Base-by-base conservation (phyloP, 2,329 filamentous ascomycete genomes). In the Stachybotrys echinatus region DNA sequence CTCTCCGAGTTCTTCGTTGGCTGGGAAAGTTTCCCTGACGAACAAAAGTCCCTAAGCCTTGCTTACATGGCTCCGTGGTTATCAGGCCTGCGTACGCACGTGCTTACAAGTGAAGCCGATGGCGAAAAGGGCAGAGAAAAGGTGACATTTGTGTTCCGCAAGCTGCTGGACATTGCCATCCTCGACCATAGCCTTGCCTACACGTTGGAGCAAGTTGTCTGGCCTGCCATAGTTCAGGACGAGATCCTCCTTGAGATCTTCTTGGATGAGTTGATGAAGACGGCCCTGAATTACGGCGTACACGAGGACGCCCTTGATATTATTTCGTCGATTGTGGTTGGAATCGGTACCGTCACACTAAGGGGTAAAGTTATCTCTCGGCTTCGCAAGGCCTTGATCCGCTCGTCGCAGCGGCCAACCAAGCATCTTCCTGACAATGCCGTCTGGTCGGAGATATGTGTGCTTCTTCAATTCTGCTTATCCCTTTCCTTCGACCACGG, bases 51-150 rank as follows among this genome's bases (percentile, higher is more conserved):
- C 1, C 62, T 87, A 21, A 85, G 83, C 55, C 71, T 88, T 23
- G 79, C 83, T 6, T 88, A 88, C 60, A 85, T 88, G 80, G 80
- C 83, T 6, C 84, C 84, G 2, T 88, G 84, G 84, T 70, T 88
- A 37, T 73, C 79, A 6, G 78, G 82, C 12, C 65, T 88, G 31
- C 77, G 84, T 45, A 80, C 76, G 3, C 76, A 77, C 49, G 72
- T 87, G 4, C 67, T 88, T 18, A 72, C 77, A 4, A 74, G 73
- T 23, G 84, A 87, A 48, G 37, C 67, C 2, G 84, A 88, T 57
- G 77, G 81, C 46, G 84, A 88, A 54, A 86, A 85, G 59, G 82
- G 77, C 6, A 76, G 77, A 55, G 84, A 88, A 51, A 85, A 83
- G 62, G 77, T 87, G 42, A 80, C 82, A 6, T 67, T 70, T 3